Percentiles rank a stretch among this genome's conserved stretches.
These are phyloP conservation scores for Dothideomycetes sp. DNA, from an alignment of 2,329 filamentous ascomycete species.

Conservation along the genomic window DNA sequence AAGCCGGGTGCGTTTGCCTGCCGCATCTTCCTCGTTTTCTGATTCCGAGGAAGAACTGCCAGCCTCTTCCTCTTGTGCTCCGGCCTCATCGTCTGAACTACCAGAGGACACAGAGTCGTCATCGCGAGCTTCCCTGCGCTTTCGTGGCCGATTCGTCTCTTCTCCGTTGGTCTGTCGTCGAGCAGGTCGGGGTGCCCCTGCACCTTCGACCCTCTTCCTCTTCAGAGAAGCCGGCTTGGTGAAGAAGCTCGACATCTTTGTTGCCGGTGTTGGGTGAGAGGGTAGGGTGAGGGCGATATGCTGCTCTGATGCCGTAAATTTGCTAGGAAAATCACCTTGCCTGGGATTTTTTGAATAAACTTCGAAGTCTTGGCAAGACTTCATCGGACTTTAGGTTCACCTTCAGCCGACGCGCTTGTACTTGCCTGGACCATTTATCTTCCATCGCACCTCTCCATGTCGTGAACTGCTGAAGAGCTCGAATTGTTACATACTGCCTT, in stretches of 20 bases:
- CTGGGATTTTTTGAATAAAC: neutral
- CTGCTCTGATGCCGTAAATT: neutral
- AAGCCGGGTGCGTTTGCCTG: conserved; percentile 73
- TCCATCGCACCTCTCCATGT: too few species aligned
- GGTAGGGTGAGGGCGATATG: neutral
- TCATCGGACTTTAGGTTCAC: neutral
- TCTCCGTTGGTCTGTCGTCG: conserved; percentile 36
- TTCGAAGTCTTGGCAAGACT: neutral
- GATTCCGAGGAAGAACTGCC: conserved; percentile 24
- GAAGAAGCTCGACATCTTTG: conserved; percentile 85
- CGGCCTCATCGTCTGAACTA: conserved; percentile 56
- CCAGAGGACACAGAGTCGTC: conserved; percentile 83
- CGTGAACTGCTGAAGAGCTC: too few species aligned
- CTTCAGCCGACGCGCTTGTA: neutral
- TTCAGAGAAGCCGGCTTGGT: conserved; percentile 81
- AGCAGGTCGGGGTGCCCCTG: conserved; percentile 34
- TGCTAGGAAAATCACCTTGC: neutral
- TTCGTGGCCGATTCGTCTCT: conserved; percentile 28
- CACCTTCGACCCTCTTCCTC: conserved; percentile 55
- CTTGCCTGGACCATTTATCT: too few species aligned
- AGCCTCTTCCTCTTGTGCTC: conserved; percentile 21
- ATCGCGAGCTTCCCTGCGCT: conserved; percentile 37
- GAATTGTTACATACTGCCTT: too few species aligned
- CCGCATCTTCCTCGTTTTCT: conserved; percentile 70
- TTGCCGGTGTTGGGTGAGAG: neutral